Evolutionary conservation across 108 stramenopile genomes (phyloP).

Genomic region (Fistulifera pelliculosa): DNA sequence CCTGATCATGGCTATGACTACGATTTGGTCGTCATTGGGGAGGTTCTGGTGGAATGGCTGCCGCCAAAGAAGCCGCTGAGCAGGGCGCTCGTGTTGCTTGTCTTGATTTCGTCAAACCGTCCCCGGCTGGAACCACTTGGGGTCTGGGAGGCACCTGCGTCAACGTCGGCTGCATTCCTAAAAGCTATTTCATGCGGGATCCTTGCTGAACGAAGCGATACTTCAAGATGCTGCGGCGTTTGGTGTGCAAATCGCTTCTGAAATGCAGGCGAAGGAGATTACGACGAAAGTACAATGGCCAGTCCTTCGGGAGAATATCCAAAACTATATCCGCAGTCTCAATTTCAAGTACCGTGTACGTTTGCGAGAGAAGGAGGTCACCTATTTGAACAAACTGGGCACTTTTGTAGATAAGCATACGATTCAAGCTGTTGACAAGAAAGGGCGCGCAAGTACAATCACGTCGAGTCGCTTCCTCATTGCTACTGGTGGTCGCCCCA

Average conservation of each 20-base stretch:
- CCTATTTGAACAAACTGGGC: conserved; percentile 87
- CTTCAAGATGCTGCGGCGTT: conserved; percentile 52
- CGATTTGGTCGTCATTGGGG: conserved; percentile 97
- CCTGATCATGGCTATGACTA: conserved; percentile 82
- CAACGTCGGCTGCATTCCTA: conserved; percentile 93
- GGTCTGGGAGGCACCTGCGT: conserved; percentile 99
- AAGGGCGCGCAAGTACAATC: conserved; percentile 53
- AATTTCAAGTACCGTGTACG: conserved; percentile 96
- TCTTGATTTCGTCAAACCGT: conserved; percentile 95
- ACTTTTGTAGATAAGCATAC: conserved; percentile 82
- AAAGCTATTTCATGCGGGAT: conserved; percentile 96
- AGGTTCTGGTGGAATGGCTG: conserved; percentile 89
- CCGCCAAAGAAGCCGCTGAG: conserved; percentile 88
- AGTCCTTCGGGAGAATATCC: conserved; percentile 64
- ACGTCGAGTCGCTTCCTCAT: conserved; percentile 85
- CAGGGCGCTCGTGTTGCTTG: conserved; percentile 92
- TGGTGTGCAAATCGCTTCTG: conserved; percentile 41
- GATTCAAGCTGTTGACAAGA: conserved; percentile 72
- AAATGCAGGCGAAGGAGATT: neutral
- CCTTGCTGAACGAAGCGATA: conserved; percentile 47
- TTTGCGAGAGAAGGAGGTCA: conserved; percentile 88
- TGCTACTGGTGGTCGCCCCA: conserved; percentile 94
- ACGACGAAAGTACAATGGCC: conserved; percentile 57
- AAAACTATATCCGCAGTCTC: conserved; percentile 91
- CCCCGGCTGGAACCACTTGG: conserved; percentile 89